Percentiles rank a stretch among this genome's conserved stretches.
Evolutionary conservation across 805 yeast genomes (phyloP).

Genomic region (Crinitomyces ghanaensis): DNA sequence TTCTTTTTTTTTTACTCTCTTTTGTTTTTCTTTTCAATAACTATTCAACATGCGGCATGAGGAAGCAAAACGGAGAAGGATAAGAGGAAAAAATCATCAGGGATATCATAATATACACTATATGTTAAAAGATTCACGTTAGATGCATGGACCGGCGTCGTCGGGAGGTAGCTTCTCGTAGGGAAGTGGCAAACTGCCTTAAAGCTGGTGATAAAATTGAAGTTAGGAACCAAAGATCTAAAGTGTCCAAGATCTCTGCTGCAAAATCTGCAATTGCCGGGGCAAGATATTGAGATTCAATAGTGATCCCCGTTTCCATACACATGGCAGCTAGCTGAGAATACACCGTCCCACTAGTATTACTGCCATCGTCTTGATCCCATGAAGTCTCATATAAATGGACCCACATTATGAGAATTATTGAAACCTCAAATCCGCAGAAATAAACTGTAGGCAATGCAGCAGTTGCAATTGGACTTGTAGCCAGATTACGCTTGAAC

Average conservation of each 20-base stretch:
- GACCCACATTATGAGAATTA: slow-evolving; percentile 21
- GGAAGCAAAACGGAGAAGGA: too few relatives aligned
- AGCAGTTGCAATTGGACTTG: slow-evolving; percentile 17
- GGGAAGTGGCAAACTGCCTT: slow-evolving; percentile 17
- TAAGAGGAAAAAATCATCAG: too few relatives aligned
- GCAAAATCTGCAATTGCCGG: slow-evolving; percentile 18
- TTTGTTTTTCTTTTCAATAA: too few relatives aligned
- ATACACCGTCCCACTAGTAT: too few relatives aligned
- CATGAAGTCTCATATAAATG: slow-evolving; percentile 16
- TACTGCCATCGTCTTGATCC: slow-evolving; percentile 11
- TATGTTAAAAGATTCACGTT: too few relatives aligned
- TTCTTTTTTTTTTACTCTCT: too few relatives aligned
- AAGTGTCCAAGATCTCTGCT: slow-evolving; percentile 19
- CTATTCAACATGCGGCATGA: too few relatives aligned
- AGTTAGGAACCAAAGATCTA: slow-evolving; percentile 21
- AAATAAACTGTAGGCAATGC: slow-evolving; percentile 14
- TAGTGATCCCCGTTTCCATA: slow-evolving; percentile 13
- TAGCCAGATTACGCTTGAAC: slow-evolving; percentile 15
- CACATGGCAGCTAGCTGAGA: slow-evolving; percentile 16
- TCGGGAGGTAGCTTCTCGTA: too few relatives aligned
- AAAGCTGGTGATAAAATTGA: slow-evolving; percentile 16
- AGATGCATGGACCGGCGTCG: too few relatives aligned
- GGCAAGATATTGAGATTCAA: slow-evolving; percentile 16
- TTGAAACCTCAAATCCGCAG: slow-evolving; percentile 17
- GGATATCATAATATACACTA: too few relatives aligned